Evolutionary conservation across 1,139 yeast genomes (phyloP).

Genomic region (Wickerhamomyces sp.): DNA sequence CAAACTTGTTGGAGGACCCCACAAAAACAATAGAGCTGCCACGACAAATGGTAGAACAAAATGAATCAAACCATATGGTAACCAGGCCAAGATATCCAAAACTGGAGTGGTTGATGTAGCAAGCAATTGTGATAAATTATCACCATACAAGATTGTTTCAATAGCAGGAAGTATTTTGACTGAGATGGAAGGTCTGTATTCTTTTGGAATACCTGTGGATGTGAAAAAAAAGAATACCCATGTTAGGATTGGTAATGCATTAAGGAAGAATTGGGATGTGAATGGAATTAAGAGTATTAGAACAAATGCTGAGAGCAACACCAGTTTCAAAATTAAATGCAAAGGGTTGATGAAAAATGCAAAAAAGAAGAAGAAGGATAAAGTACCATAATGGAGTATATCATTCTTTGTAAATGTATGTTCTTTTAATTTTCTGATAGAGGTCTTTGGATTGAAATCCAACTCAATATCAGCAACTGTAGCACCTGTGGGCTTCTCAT

Average conservation of each 20-base stretch:
- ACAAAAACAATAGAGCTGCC: conserved; percentile 71
- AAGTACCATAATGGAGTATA: conserved; percentile 45
- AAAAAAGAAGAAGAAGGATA: conserved; percentile 43
- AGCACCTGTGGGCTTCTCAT: conserved; percentile 55
- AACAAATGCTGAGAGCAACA: conserved; percentile 23
- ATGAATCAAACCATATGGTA: conserved; percentile 92
- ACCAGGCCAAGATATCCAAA: conserved; percentile 86
- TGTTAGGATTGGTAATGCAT: conserved; percentile 79
- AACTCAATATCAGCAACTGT: conserved; percentile 53
- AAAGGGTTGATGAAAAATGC: conserved; percentile 37
- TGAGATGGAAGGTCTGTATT: conserved; percentile 82
- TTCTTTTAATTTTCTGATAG: conserved; percentile 42
- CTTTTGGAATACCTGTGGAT: conserved; percentile 70
- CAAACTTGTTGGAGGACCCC: conserved; percentile 89
- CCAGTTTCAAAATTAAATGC: conserved; percentile 25
- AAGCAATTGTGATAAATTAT: conserved; percentile 79
- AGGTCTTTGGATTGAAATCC: conserved; percentile 49
- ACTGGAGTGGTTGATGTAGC: conserved; percentile 66
- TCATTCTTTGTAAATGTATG: conserved; percentile 47
- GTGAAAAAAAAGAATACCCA: conserved; percentile 87
- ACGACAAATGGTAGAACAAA: conserved; percentile 87
- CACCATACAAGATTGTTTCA: conserved; percentile 93
- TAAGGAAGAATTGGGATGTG: conserved; percentile 79
- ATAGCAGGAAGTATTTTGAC: conserved; percentile 91
- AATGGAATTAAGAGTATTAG: conserved; percentile 55